These are phyloP conservation scores for Cupressus sempervirens DNA, from an alignment of 75 land plant genomes.

Conservation along the genomic window DNA sequence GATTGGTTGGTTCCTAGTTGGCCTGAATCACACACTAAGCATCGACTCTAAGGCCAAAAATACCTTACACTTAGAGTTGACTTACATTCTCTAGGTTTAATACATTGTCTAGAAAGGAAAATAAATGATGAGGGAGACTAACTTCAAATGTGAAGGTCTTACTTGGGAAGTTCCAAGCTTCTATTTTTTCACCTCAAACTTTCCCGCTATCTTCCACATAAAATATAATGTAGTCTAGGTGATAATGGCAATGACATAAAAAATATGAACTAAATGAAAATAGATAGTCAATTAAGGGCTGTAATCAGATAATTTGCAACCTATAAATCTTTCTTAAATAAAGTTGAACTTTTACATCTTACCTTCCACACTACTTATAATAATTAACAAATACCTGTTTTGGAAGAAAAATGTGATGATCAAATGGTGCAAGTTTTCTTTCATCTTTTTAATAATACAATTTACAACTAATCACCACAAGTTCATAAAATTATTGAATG, in stretches of 20 bases:
- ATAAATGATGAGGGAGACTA: background rate
- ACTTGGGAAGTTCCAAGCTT: no score
- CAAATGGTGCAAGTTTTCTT: no score
- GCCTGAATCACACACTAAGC: no score
- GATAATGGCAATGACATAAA: background rate
- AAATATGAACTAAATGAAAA: background rate
- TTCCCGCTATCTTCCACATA: background rate
- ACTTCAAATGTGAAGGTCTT: background rate
- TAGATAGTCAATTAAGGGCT: background rate
- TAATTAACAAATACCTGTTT: background rate
- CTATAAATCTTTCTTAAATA: background rate
- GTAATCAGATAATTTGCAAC: background rate
- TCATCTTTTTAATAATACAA: no score
- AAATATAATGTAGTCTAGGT: background rate
- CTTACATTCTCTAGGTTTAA: no score
- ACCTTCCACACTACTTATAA: background rate
- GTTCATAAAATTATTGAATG: background rate
- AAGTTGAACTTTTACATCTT: background rate
- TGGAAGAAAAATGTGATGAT: background rate
- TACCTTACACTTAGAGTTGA: no score
- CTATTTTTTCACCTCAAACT: no score
- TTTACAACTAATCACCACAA: background rate
- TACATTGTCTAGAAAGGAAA: background rate
- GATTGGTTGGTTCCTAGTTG: no score
- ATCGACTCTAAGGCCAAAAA: no score